A percentile compares a stretch with the other conserved stretches of the same genome.
Evolutionary conservation across 2,329 filamentous ascomycete species (phyloP).

Genomic region (Verticillium albo-atrum): DNA sequence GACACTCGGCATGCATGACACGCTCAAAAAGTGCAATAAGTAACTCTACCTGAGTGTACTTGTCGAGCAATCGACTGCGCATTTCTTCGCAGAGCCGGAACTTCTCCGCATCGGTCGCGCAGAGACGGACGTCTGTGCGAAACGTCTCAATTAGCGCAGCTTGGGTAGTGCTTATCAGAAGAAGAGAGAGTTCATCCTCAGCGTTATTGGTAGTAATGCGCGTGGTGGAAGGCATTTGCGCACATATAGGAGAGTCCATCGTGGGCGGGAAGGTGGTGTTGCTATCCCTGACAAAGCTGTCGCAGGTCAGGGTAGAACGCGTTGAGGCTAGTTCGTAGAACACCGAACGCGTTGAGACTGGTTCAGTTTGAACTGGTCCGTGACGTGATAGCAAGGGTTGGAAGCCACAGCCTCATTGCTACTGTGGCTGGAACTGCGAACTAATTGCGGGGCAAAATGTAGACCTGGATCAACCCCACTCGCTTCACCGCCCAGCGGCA

Average conservation of each 20-base stretch:
- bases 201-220: no score
- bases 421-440: not conserved
- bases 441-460: not conserved
- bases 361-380: not conserved
- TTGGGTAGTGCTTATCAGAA: no score
- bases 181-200: no score
- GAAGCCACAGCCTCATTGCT: not conserved
- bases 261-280: no score
- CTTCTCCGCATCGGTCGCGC: not conserved
- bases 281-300: no score
- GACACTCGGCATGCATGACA: not conserved
- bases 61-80: not conserved
- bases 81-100: not conserved
- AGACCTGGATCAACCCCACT: not conserved
- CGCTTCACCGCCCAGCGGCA: not conserved
- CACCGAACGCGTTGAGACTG: not conserved
- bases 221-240: no score
- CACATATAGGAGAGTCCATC: no score
- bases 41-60: not conserved
- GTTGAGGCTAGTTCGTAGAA: not conserved
- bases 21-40: not conserved
- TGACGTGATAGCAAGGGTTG: not conserved
- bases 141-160: no score
- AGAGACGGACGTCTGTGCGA: not conserved
- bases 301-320: no score